Percentiles rank a stretch among this genome's conserved stretches.
phyloP scores from a whole-genome alignment of 306 rosid genomes.

The Herpetospermum pedunculosum region DNA sequence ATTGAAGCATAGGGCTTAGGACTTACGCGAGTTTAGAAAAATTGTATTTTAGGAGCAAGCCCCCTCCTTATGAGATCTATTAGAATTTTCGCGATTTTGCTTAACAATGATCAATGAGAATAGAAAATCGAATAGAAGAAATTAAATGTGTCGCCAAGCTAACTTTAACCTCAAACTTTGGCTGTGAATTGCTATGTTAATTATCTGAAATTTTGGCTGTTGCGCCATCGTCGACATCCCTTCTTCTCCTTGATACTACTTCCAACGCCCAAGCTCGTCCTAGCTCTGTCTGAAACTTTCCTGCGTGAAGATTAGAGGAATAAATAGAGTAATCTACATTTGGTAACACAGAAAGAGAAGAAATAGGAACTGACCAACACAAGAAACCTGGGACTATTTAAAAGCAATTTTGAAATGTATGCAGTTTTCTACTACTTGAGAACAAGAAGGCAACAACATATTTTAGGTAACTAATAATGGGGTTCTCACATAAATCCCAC shows the following conservation, averaged over 20 bases:
- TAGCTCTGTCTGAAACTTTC: slow-evolving; percentile 77
- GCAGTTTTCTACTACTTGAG: neutral
- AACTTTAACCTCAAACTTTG: neutral
- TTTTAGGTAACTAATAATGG: too few species aligned
- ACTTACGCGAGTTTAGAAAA: too few species aligned
- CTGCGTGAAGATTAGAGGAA: slow-evolving; percentile 20
- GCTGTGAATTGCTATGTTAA: neutral
- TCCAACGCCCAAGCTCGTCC: slow-evolving; percentile 93
- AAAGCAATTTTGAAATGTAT: neutral
- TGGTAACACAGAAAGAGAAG: neutral
- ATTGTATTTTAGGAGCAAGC: too few species aligned
- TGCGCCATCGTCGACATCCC: neutral
- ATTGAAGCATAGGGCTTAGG: too few species aligned
- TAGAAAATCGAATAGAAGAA: neutral
- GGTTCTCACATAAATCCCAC: neutral
- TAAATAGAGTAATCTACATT: neutral
- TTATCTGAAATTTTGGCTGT: neutral
- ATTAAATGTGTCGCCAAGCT: neutral
- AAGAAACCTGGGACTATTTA: neutral
- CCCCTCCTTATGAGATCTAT: too few species aligned
- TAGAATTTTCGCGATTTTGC: neutral
- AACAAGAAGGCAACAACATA: neutral
- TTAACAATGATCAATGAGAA: neutral
- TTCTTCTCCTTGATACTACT: slow-evolving; percentile 61
- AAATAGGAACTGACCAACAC: neutral